Evolutionary conservation across 805 yeast species (phyloP).

Genomic region (Nakazawaea wyomingensis): DNA sequence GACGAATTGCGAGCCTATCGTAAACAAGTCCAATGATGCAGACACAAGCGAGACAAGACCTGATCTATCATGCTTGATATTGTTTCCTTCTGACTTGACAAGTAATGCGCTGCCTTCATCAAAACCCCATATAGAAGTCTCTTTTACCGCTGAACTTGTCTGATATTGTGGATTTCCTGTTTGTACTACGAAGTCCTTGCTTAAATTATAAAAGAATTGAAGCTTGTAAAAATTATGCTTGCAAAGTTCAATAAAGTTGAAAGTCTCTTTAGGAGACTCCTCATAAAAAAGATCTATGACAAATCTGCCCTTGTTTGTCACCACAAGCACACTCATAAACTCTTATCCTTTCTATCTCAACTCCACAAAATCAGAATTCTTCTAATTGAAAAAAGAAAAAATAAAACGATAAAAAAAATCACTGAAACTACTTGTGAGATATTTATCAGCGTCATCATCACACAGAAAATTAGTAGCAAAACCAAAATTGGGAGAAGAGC

Average conservation of each 20-base stretch:
- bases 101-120: slow-evolving; percentile 4
- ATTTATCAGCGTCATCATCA: no score
- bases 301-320: slow-evolving; percentile 39
- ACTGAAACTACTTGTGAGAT: no score
- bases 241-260: slow-evolving; percentile 51
- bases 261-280: slow-evolving; percentile 32
- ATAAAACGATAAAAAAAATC: no score
- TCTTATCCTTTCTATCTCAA: no score
- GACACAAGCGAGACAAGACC: slow-evolving; percentile 32
- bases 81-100: slow-evolving; percentile 18
- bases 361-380: no score
- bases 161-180: slow-evolving; percentile 49
- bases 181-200: slow-evolving; percentile 32
- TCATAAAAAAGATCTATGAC: slow-evolving; percentile 42
- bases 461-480: no score
- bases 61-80: slow-evolving; percentile 19
- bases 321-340: slow-evolving; percentile 39
- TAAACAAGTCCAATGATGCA: slow-evolving; percentile 12
- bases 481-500: no score
- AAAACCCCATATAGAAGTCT: slow-evolving; percentile 28
- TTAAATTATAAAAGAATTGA: slow-evolving; percentile 42
- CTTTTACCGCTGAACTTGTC: slow-evolving; percentile 19
- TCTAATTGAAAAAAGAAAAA: no score
- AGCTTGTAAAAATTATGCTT: slow-evolving; percentile 46
- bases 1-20: slow-evolving; percentile 31